Conservation (phyloP, 2,329 filamentous ascomycete genomes). For the Claviceps monticola region DNA sequence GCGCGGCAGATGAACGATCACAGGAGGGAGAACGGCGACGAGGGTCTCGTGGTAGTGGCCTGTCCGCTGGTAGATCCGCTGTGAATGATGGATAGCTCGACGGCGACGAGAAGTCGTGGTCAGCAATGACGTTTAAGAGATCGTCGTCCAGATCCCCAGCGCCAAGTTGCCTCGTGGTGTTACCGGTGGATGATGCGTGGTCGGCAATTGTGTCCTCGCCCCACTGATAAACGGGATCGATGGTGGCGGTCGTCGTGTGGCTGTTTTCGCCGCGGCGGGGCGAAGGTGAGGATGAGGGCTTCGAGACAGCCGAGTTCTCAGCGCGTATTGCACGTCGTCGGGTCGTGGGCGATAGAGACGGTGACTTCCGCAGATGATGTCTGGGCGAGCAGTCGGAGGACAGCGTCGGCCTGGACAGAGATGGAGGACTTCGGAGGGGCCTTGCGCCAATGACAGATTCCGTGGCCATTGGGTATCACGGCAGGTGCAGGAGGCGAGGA, state of each 20-base stretch:
- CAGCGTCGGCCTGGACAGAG: background rate
- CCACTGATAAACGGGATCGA: slow-evolving; percentile 4
- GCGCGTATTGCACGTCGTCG: background rate
- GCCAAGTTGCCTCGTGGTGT: background rate
- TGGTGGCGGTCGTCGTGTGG: background rate
- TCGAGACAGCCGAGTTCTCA: background rate
- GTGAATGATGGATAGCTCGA: slow-evolving; percentile 21
- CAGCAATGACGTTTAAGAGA: slow-evolving; percentile 14
- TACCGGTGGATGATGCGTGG: background rate
- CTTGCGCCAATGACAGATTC: background rate
- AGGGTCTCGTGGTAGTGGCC: slow-evolving; percentile 3
- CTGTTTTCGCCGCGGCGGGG: background rate
- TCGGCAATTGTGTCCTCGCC: slow-evolving; percentile 6
- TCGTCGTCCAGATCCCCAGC: slow-evolving; percentile 9
- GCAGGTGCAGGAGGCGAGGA: background rate
- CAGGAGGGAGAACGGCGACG: slow-evolving; percentile 4
- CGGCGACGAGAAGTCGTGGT: slow-evolving; percentile 22
- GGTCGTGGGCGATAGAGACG: background rate
- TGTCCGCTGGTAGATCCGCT: background rate
- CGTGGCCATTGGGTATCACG: background rate
- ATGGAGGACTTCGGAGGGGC: background rate
- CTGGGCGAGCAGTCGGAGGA: slow-evolving; percentile 6
- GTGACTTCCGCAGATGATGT: slow-evolving; percentile 1
- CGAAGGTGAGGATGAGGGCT: background rate
- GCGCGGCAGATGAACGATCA: slow-evolving; percentile 10